These are phyloP conservation scores for Halenospora varia DNA, from an alignment of 495 filamentous ascomycete species.

Conservation along the genomic window DNA sequence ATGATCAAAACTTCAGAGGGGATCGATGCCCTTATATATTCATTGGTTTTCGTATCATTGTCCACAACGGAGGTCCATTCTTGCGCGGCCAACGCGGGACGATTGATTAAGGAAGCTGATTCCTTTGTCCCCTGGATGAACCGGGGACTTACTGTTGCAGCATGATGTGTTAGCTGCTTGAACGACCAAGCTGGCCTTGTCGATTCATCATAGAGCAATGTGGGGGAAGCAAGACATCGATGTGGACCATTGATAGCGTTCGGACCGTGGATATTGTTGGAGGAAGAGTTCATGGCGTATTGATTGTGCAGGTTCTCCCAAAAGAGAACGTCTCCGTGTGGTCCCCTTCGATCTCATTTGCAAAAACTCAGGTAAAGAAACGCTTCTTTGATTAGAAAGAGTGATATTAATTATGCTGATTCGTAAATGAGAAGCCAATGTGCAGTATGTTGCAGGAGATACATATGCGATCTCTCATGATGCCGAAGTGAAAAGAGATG, in stretches of 20 bases:
- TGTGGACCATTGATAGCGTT: constrained; percentile 6
- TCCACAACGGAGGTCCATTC: constrained; percentile 7
- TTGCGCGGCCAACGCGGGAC: constrained; percentile 6
- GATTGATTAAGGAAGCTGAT: constrained; percentile 12
- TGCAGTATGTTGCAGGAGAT: constrained; percentile 6
- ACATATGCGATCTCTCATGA: constrained; percentile 9
- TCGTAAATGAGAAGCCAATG: constrained; percentile 9
- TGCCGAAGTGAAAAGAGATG: constrained; percentile 13
- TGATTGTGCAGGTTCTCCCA: no score
- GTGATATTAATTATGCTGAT: no score
- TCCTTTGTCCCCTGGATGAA: neutral
- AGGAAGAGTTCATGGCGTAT: no score
- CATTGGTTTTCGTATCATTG: constrained; percentile 3
- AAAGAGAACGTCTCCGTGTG: no score
- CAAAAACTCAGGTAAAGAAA: neutral
- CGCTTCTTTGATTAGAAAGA: constrained; percentile 1
- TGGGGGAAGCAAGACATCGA: constrained; percentile 3
- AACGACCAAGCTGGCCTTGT: constrained; percentile 4
- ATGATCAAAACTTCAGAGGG: constrained; percentile 1
- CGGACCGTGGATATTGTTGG: neutral
- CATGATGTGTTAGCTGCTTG: constrained; percentile 5
- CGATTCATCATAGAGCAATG: constrained; percentile 10
- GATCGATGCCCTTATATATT: constrained; percentile 11
- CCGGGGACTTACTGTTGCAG: neutral
- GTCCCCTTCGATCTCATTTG: neutral